A percentile compares a stretch with the other conserved stretches of the same genome.
Evolutionary conservation across 805 yeast genomes (phyloP).

Genomic region (Candida rishiriensis): DNA sequence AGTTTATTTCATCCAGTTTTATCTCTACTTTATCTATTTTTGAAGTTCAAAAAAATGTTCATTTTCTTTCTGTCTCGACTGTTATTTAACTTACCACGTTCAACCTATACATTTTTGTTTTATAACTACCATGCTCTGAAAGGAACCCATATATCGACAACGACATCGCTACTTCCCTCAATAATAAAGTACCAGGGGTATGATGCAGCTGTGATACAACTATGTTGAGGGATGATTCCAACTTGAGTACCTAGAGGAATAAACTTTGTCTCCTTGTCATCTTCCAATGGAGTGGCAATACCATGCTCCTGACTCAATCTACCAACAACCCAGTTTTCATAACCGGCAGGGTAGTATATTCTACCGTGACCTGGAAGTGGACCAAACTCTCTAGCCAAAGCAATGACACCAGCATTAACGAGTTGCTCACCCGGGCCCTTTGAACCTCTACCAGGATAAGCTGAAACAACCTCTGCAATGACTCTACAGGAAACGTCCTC

Average conservation of each 20-base stretch:
- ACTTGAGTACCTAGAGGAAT: conserved; percentile 54
- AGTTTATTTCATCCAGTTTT: background rate
- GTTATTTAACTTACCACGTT: too few species aligned
- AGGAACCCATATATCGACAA: conserved; percentile 64
- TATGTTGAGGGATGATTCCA: conserved; percentile 61
- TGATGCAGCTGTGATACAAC: conserved; percentile 66
- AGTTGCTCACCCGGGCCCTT: conserved; percentile 55
- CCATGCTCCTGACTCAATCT: conserved; percentile 81
- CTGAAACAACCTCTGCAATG: conserved; percentile 54
- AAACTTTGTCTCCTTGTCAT: conserved; percentile 27
- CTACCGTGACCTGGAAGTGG: conserved; percentile 58
- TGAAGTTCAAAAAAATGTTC: background rate
- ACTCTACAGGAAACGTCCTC: conserved; percentile 48
- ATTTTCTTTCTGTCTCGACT: too few species aligned
- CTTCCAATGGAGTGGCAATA: conserved; percentile 47
- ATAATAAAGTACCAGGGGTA: conserved; percentile 54
- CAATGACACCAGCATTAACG: conserved; percentile 69
- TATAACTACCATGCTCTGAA: conserved; percentile 42
- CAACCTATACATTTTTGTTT: too few species aligned
- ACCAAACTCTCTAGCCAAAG: conserved; percentile 61
- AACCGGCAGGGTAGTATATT: conserved; percentile 32
- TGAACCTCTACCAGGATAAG: conserved; percentile 52
- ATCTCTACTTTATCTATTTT: background rate
- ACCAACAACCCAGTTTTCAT: conserved; percentile 58
- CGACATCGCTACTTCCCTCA: conserved; percentile 40